Evolutionary conservation across 208 protist genomes (phyloP).

Genomic region (Acanthamoeba healyi): DNA sequence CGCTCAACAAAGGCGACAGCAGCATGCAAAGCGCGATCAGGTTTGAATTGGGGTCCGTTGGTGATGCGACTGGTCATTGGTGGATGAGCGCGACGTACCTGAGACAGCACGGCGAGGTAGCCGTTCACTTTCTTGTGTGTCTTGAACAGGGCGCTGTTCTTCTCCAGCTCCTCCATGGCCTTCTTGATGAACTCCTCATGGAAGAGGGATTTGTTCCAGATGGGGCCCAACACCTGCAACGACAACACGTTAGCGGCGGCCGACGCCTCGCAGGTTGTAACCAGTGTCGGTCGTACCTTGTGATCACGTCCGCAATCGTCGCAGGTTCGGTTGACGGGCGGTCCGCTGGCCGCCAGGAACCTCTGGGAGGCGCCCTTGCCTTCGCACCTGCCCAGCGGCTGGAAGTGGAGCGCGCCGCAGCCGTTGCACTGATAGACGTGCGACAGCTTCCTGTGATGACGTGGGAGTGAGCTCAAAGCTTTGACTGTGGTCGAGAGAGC

Average conservation of each 20-base stretch:
- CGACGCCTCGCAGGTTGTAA: neutral
- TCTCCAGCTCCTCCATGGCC: slow-evolving; percentile 5
- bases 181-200: slow-evolving; percentile 55
- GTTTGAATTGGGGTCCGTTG: too few relatives aligned
- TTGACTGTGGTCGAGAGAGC: neutral
- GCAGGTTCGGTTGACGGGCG: slow-evolving; percentile 82
- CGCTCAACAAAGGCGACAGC: neutral
- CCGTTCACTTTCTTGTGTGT: slow-evolving; percentile 72
- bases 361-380: slow-evolving; percentile 30
- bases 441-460: slow-evolving; percentile 71
- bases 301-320: slow-evolving; percentile 92
- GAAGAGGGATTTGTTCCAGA: slow-evolving; percentile 50
- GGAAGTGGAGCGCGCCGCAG: slow-evolving; percentile 95
- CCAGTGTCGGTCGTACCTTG: slow-evolving; percentile 70
- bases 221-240: slow-evolving; percentile 68
- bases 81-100: slow-evolving; percentile 17
- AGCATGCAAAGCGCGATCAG: neutral
- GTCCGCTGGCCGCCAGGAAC: slow-evolving; percentile 10
- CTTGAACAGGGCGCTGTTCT: slow-evolving; percentile 17
- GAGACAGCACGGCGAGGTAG: slow-evolving; percentile 41
- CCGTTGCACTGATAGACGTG: slow-evolving; percentile 96
- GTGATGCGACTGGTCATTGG: neutral
- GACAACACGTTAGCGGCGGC: neutral
- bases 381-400: slow-evolving; percentile 90
- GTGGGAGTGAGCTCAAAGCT: neutral